Evolutionary conservation across 305 asterid genomes (phyloP).

Genomic region (Stenogyne calaminthoides): DNA sequence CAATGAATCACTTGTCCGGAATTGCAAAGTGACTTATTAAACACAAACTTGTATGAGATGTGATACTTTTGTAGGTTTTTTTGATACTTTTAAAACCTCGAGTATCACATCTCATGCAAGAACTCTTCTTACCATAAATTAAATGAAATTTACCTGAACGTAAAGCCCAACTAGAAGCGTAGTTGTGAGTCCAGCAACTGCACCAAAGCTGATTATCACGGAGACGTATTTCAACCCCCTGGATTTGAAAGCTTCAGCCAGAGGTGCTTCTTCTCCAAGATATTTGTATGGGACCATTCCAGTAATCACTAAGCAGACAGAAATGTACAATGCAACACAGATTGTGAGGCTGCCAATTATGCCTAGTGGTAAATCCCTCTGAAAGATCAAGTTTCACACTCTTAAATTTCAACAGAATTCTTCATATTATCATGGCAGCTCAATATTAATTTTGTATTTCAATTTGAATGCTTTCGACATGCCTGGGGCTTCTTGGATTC

Average conservation of each 20-base stretch:
- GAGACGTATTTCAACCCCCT: conserved; percentile 49
- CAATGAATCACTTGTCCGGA: conserved; percentile 26
- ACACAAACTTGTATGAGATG: background rate
- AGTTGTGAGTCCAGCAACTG: conserved; percentile 65
- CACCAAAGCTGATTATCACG: conserved; percentile 50
- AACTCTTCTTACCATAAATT: background rate
- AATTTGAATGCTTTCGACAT: conserved; percentile 23
- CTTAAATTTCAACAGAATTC: conserved; percentile 1
- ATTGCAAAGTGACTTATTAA: conserved; percentile 5
- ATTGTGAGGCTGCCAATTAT: conserved; percentile 86
- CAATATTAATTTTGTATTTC: conserved; percentile 17
- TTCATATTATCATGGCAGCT: conserved; percentile 1
- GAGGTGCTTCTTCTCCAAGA: conserved; percentile 93
- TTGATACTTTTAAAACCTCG: background rate
- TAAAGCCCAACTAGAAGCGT: conserved; percentile 92
- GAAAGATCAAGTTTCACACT: conserved; percentile 38
- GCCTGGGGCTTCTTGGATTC: conserved; percentile 97
- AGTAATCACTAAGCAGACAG: conserved; percentile 88
- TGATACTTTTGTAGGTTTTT: background rate
- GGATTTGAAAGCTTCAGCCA: conserved; percentile 86
- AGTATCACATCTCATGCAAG: background rate
- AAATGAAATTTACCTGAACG: conserved; percentile 65
- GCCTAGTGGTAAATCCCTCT: conserved; percentile 93
- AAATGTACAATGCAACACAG: conserved; percentile 73
- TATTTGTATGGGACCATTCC: conserved; percentile 92